These are phyloP conservation scores for Ophiostoma sp. DNA, from an alignment of 2,329 filamentous ascomycete species.

Conservation along the genomic window DNA sequence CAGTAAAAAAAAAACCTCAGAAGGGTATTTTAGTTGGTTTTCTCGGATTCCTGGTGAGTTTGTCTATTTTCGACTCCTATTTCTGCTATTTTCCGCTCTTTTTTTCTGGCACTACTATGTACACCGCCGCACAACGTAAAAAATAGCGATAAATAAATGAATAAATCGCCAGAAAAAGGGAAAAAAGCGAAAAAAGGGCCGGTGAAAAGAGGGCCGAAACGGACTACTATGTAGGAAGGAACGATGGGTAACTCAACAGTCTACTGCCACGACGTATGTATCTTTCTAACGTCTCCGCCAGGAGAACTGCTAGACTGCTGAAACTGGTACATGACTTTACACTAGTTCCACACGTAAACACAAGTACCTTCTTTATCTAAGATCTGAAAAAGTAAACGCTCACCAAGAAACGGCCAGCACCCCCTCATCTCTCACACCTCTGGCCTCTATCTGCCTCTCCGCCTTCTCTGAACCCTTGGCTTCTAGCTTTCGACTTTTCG, in stretches of 20 bases:
- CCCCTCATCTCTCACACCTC: slow-evolving; percentile 14
- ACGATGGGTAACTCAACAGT: background rate
- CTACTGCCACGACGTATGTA: background rate
- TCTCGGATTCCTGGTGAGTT: background rate
- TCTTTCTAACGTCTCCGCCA: background rate
- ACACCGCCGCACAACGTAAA: slow-evolving; percentile 14
- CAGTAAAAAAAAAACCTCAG: slow-evolving; percentile 17
- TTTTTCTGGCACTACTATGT: background rate
- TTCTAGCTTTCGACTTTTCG: slow-evolving; percentile 8
- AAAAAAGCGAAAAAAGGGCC: slow-evolving; percentile 9
- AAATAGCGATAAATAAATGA: slow-evolving; percentile 14
- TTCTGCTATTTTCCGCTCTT: background rate
- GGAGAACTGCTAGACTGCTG: background rate
- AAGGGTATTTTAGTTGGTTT: slow-evolving; percentile 3
- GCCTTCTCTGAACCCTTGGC: background rate
- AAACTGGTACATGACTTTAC: background rate
- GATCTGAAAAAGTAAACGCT: slow-evolving; percentile 9
- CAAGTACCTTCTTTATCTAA: slow-evolving; percentile 10
- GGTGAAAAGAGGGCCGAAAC: slow-evolving; percentile 25
- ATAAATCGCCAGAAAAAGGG: background rate
- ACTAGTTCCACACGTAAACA: no score
- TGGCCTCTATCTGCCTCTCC: background rate
- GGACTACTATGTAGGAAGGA: background rate
- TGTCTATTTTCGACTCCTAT: background rate
- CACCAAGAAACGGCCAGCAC: background rate